phyloP scores from a whole-genome alignment of 768 basidiomycete species.

The Tephrocybe sp. region DNA sequence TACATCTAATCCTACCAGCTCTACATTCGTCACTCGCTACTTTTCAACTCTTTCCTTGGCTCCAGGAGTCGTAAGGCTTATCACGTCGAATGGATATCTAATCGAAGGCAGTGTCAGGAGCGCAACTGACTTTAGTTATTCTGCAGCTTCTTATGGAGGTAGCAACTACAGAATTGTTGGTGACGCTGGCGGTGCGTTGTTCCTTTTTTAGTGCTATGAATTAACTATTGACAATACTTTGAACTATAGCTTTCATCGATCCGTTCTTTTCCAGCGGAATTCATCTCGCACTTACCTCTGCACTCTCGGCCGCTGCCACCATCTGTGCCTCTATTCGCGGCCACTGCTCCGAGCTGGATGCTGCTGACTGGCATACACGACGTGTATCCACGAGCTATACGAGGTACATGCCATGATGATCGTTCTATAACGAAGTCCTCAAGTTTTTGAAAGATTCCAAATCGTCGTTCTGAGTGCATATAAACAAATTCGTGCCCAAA shows the following conservation, averaged over 20 bases:
- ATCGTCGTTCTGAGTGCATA: neutral
- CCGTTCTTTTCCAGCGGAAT: conserved; percentile 67
- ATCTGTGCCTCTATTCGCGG: conserved; percentile 56
- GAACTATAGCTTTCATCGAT: conserved; percentile 59
- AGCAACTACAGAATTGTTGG: conserved; percentile 59
- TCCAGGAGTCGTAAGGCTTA: conserved; percentile 43
- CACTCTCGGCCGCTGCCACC: conserved; percentile 54
- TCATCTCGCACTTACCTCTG: conserved; percentile 65
- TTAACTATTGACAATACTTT: conserved; percentile 1
- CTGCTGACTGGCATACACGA: conserved; percentile 54
- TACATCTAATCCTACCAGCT: conserved; percentile 22
- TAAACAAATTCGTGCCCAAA: conserved; percentile 24
- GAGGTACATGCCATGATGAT: conserved; percentile 41
- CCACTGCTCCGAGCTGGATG: conserved; percentile 45
- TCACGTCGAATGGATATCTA: conserved; percentile 38
- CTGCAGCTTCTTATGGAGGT: conserved; percentile 56
- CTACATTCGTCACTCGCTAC: conserved; percentile 40
- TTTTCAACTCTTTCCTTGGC: conserved; percentile 43
- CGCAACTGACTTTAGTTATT: conserved; percentile 66
- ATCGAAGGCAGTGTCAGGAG: conserved; percentile 46
- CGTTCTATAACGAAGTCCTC: neutral
- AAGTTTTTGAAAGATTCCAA: neutral
- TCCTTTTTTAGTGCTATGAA: neutral
- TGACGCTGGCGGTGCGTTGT: conserved; percentile 58
- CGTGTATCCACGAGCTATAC: conserved; percentile 60